Base-by-base conservation (phyloP, 2,329 filamentous ascomycete species). In the Aspergillus terreus region DNA sequence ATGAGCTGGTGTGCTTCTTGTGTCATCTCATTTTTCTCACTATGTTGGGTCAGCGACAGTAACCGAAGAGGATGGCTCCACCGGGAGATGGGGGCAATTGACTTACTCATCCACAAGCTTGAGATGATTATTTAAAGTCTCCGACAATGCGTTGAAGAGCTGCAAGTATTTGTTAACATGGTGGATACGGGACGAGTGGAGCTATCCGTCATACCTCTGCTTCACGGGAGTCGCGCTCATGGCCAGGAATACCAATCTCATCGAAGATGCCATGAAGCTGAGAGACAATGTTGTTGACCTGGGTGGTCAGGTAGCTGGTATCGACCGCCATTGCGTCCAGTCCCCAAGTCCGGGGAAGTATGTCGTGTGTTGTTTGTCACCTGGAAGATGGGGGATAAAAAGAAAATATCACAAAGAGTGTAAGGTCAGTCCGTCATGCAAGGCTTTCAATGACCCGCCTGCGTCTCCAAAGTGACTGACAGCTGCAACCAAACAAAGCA, bases 211-310 rank as follows among this genome's bases (percentile, higher is more conserved):
- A 66, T 77, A 95, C 92, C 84, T 96, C 90, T 68, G 89, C 83
- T 70, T 97, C 92, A 64, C 94, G 82, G 46, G 83, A 81, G 68
- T 97, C 91, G 66, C 94, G 88, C 72, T 97, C 94, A 84, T 96
- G 91, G 65, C 78, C 84, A 25, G 92, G 84, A n/a, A 99, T 88
- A 53, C 94, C 94, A 66, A 99, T 99, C 69, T 99, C 92, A 71
- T 99, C 94, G 67, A 96, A 99, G 52, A 97, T 82, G 59, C 88
- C 88, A 74, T 97, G 92, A 55, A 99, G 82, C 74, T 96, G 91
- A 71, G 84, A 84, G 69, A 97, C 91, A 68, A 96, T 96, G 65
- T 83, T 90, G 61, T 90, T 94, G 75, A 99, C 90, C 82, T 97
- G 94, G 71, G 95, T 90, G 63, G 90, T 88, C 68, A 97, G 80